Evolutionary conservation across 1,284 basidiomycete species (phyloP).

Genomic region (Meripilus lineatus): DNA sequence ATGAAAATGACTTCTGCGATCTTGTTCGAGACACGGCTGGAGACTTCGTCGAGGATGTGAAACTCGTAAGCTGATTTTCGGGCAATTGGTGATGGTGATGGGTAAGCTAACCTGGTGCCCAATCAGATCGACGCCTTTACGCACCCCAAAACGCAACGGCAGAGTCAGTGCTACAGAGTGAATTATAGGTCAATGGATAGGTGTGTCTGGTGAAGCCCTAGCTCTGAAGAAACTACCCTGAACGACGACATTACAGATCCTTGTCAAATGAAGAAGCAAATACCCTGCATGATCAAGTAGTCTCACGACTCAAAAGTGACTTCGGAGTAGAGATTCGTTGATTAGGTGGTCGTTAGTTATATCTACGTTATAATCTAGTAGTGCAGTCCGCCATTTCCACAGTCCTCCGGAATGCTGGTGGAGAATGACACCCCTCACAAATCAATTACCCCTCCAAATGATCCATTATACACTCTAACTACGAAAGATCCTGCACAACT

Average conservation of each 20-base stretch:
- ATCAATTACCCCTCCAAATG: conserved; percentile 6
- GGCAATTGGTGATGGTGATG: not conserved
- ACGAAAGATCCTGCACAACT: conserved; percentile 74
- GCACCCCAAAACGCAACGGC: conserved; percentile 83
- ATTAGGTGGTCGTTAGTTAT: conserved; percentile 27
- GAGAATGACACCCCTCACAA: not conserved
- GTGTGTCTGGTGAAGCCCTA: conserved; percentile 36
- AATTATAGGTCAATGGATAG: conserved; percentile 98
- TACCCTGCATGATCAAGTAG: conserved; percentile 59
- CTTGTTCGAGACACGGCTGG: conserved; percentile 89
- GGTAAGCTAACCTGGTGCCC: not conserved
- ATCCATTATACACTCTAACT: conserved; percentile 18
- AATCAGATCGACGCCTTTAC: conserved; percentile 85
- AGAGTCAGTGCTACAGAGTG: conserved; percentile 86
- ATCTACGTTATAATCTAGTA: conserved; percentile 18
- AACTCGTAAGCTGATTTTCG: conserved; percentile 53
- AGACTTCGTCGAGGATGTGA: conserved; percentile 89
- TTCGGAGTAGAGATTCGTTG: conserved; percentile 78
- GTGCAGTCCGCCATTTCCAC: not conserved
- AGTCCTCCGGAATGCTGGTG: too few relatives aligned
- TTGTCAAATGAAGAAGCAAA: conserved; percentile 91
- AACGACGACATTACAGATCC: conserved; percentile 45
- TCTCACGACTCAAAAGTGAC: conserved; percentile 46
- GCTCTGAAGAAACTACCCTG: not conserved
- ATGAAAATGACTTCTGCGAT: conserved; percentile 98